Percentiles rank a stretch among this genome's conserved stretches.
Conservation (phyloP, 495 filamentous ascomycete species). For the Penicillium alfredii region DNA sequence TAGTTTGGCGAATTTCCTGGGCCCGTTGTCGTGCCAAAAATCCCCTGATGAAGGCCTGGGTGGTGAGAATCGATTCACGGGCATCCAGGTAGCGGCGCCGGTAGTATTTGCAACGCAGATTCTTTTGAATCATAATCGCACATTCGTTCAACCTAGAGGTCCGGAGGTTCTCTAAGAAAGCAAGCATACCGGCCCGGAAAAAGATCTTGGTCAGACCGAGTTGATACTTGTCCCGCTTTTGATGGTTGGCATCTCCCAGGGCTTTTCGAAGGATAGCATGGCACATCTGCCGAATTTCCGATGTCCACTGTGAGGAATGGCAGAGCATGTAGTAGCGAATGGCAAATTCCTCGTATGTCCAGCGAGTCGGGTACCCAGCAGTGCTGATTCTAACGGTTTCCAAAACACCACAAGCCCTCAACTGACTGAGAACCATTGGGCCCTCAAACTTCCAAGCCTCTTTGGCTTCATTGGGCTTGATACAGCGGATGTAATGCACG, state of each 20-base stretch:
- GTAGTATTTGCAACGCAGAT: conserved; percentile 90
- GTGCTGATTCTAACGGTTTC: conserved; percentile 98
- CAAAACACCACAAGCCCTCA: conserved; percentile 96
- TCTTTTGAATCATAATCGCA: conserved; percentile 99
- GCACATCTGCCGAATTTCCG: conserved; percentile 89
- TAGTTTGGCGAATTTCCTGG: conserved; percentile 72
- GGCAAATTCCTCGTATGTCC: conserved; percentile 99
- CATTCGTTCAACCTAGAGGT: conserved; percentile 87
- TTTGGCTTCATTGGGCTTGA: conserved; percentile 98
- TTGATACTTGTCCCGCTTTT: conserved; percentile 92
- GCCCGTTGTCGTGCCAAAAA: conserved; percentile 70
- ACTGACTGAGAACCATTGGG: conserved; percentile 96
- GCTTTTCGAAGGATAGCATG: conserved; percentile 85
- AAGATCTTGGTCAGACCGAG: conserved; percentile 97
- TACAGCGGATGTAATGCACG: conserved; percentile 98
- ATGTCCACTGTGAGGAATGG: conserved; percentile 83
- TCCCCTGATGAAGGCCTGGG: conserved; percentile 71
- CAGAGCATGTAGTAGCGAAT: conserved; percentile 98
- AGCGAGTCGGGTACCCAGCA: conserved; percentile 94
- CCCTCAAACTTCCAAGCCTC: conserved; percentile 97
- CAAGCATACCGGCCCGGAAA: conserved; percentile 98
- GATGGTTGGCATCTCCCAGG: conserved; percentile 71
- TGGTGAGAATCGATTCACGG: conserved; percentile 67
- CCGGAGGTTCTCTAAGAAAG: conserved; percentile 89
- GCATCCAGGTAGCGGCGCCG: conserved; percentile 87